Evolutionary conservation across 441 rosid genomes (phyloP), one percentile per base, ranked within the genome.

Genomic region (Populus hybrid): DNA sequence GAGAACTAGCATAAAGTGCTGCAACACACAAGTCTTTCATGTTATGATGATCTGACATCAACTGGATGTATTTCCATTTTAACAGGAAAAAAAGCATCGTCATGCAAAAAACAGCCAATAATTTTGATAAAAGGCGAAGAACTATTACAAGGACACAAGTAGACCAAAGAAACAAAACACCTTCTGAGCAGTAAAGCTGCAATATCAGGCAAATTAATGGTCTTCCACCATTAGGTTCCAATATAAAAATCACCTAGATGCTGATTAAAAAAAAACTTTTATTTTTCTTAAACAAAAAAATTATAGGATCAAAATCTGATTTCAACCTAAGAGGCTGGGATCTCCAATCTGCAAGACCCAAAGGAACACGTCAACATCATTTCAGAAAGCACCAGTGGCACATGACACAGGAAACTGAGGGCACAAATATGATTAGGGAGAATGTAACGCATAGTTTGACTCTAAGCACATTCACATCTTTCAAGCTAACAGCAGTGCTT

Each of bases 1-100:
- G 75, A 82, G 87, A 90, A 79, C 87, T 88, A 24, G 98, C 94
- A 80, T 95, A 93, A 50, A 95, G 83, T 21, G 93, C 98, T 95
- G 94, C 77, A 79, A 80, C 68, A 76, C 73, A 78, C 67, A 53
- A 69, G 34, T 68, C 70, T 2, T 46, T 68, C 70, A 82, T 57
- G 69, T 76, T 69, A 80, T 20, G 34, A 10, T 10, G 2, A 71
- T 26, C 34, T 32, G 21, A 40, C 21, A 72, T 71, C 65, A 50
- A 21, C 35, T 71, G 16, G 69, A 26, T 63, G 64, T 24, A 18
- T 30, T 26, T 3, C 6, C 18, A 40, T 21, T 26, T 67, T 64
- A 28, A 77, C 14, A 16, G 74, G 40, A 66, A 46, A 26, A 35
- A 38, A 6, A 10, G 57, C 40, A 38, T 40, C 57, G 30, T n/a